phyloP scores from a whole-genome alignment of 495 filamentous ascomycete species.

The Annulohypoxylon moriforme region DNA sequence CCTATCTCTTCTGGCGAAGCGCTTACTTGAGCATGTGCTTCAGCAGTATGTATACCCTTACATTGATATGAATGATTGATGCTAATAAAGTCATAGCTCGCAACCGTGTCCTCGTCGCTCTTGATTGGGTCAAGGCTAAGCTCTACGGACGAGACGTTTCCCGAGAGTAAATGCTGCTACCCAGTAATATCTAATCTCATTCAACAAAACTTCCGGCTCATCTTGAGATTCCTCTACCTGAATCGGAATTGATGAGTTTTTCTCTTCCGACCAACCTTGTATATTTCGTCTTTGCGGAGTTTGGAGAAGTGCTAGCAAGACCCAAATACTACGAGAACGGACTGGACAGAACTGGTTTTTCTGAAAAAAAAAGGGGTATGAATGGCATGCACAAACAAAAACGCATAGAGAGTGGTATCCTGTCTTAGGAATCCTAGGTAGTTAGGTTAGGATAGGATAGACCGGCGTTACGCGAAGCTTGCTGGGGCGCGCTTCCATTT shows the following conservation, averaged over 20 bases:
- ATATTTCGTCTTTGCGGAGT: slow-evolving; percentile 21
- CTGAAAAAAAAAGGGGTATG: slow-evolving; percentile 14
- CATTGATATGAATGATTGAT: slow-evolving; percentile 3
- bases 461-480: slow-evolving; percentile 24
- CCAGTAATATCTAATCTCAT: slow-evolving; percentile 18
- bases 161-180: slow-evolving; percentile 72
- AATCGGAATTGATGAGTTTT: not conserved
- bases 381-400: slow-evolving; percentile 5
- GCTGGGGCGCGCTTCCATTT: slow-evolving; percentile 19
- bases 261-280: slow-evolving; percentile 15
- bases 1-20: slow-evolving; percentile 94
- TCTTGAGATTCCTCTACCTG: not conserved
- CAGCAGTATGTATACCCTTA: slow-evolving; percentile 75
- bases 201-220: not conserved
- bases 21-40: slow-evolving; percentile 99
- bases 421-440: slow-evolving; percentile 16
- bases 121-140: slow-evolving; percentile 97
- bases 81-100: slow-evolving; percentile 66
- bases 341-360: slow-evolving; percentile 9
- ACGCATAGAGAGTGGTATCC: slow-evolving; percentile 24
- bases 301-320: slow-evolving; percentile 15
- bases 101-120: slow-evolving; percentile 89
- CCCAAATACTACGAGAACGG: slow-evolving; percentile 17
- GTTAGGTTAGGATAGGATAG: slow-evolving; percentile 25
- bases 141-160: slow-evolving; percentile 96